Evolutionary conservation across 2,329 filamentous ascomycete genomes (phyloP).

Genomic region (Diaporthe ampelina): DNA sequence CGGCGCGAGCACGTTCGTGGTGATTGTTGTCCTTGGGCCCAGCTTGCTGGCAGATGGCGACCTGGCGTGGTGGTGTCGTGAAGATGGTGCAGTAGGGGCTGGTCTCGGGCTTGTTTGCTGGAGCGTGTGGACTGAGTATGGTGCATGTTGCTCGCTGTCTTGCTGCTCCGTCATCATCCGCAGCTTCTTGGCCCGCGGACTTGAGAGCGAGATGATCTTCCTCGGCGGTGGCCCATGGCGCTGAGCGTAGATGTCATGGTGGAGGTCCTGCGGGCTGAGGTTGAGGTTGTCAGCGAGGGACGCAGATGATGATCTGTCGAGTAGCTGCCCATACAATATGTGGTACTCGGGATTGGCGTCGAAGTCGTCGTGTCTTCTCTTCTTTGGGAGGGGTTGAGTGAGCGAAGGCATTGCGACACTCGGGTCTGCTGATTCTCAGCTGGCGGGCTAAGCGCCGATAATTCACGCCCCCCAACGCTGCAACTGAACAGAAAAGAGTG

Average conservation of each 20-base stretch:
- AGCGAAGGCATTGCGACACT: slow-evolving; percentile 38
- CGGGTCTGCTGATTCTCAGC: slow-evolving; percentile 6
- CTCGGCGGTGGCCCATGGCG: slow-evolving; percentile 35
- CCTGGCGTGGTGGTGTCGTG: slow-evolving; percentile 35
- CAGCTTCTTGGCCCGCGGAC: slow-evolving; percentile 40
- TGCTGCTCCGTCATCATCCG: slow-evolving; percentile 33
- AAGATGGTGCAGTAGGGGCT: slow-evolving; percentile 9
- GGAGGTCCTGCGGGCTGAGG: slow-evolving; percentile 37
- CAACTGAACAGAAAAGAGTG: slow-evolving; percentile 5
- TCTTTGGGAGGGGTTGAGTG: slow-evolving; percentile 37
- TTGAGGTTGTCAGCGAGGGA: slow-evolving; percentile 38
- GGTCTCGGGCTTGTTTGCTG: slow-evolving; percentile 21
- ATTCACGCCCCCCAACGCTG: not conserved
- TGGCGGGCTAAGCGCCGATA: slow-evolving; percentile 28
- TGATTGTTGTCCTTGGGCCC: slow-evolving; percentile 40
- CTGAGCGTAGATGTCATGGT: slow-evolving; percentile 35
- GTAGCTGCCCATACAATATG: slow-evolving; percentile 40
- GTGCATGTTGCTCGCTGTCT: not conserved
- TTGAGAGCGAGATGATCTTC: slow-evolving; percentile 37
- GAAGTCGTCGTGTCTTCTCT: slow-evolving; percentile 40
- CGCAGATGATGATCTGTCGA: not conserved
- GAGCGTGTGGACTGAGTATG: slow-evolving; percentile 5
- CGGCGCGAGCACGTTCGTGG: slow-evolving; percentile 57
- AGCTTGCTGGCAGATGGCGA: slow-evolving; percentile 39
- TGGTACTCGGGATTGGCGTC: slow-evolving; percentile 36